Evolutionary conservation across 352 stramenopile genomes (phyloP), one percentile per base, ranked within the genome.

Genomic region (Phytophthora europaea): DNA sequence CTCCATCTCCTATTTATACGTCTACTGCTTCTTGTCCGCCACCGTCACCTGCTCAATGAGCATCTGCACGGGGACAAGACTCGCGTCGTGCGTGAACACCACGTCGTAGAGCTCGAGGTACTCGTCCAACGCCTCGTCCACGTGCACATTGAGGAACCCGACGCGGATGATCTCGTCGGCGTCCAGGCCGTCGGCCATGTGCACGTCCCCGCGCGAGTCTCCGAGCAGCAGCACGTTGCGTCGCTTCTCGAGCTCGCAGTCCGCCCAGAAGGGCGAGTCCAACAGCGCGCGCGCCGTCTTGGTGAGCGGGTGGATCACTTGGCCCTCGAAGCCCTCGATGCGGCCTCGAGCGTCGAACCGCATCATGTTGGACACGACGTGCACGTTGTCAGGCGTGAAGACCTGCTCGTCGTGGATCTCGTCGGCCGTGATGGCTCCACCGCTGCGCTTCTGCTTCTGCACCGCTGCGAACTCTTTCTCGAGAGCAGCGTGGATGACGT

Each of bases 301-400:
- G 82, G 92, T 94, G 33, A 92, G 78, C 45, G 82, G 88, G 63
- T 94, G 85, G 63, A 94, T 94, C 15, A 90, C 33, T 59, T 68
- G 79, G 22, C 84, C 85, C n/a, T 92, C 64, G 64, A 94, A 92
- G 52, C 75, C 80, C 57, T 85, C 63, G 58, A 91, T 76, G 0
- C 69, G 34, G 12, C 83, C 85, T 0, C 74, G 38, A 12, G 73
- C 73, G 52, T 89, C 72, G 63, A 93, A 93, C 13, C 76, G 63
- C 87, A 94, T 94, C 80, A 94, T 89, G 70, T 93, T 93, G 38
- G 84, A 90, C 31, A 94, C 82, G 20, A 94, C 83, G 59, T 92
- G 87, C 28, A 94, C 78, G 55, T 94, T 94, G 20, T 26, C 63
- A 10, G 82, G 81, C 16, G 45, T 77, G 16, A 54, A 70, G 9